phyloP scores from a whole-genome alignment of 2,329 filamentous ascomycete genomes.

The Aspergillus phoenicis region DNA sequence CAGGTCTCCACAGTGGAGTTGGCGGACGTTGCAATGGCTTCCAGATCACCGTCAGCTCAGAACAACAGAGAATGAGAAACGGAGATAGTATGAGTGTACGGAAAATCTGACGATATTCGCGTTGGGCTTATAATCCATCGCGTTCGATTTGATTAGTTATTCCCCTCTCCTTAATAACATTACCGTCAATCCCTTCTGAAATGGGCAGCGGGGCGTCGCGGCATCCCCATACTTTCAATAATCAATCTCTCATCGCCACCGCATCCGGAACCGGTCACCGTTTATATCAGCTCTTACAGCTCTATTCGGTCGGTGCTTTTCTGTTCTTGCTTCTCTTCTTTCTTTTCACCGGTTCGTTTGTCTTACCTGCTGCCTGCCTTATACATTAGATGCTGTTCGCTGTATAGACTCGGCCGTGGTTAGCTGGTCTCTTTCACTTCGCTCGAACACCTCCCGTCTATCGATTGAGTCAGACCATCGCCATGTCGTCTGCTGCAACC shows the following conservation, averaged over 20 bases:
- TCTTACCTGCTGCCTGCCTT: neutral
- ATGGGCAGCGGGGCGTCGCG: conserved; percentile 12
- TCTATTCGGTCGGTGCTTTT: neutral
- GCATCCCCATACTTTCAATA: conserved; percentile 16
- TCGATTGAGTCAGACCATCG: neutral
- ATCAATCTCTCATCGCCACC: conserved; percentile 8
- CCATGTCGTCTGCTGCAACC: conserved; percentile 21
- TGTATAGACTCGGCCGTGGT: neutral
- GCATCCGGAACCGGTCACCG: neutral
- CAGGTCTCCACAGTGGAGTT: conserved; percentile 2
- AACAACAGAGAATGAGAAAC: neutral
- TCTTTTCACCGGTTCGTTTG: neutral
- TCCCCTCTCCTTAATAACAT: conserved; percentile 1
- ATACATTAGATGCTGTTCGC: neutral
- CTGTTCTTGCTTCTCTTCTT: neutral
- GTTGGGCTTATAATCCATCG: neutral
- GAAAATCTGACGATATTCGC: no score
- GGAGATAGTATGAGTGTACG: no score
- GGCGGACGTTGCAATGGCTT: neutral
- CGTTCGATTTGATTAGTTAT: neutral
- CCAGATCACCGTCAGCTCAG: neutral
- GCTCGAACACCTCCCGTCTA: neutral
- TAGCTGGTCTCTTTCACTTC: conserved; percentile 8
- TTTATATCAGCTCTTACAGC: neutral
- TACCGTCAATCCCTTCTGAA: conserved; percentile 22